Percentiles rank a stretch among this genome's conserved stretches.
phyloP scores from a whole-genome alignment of 176 grass and related monocot genomes.

The Oryza rufipogon region DNA sequence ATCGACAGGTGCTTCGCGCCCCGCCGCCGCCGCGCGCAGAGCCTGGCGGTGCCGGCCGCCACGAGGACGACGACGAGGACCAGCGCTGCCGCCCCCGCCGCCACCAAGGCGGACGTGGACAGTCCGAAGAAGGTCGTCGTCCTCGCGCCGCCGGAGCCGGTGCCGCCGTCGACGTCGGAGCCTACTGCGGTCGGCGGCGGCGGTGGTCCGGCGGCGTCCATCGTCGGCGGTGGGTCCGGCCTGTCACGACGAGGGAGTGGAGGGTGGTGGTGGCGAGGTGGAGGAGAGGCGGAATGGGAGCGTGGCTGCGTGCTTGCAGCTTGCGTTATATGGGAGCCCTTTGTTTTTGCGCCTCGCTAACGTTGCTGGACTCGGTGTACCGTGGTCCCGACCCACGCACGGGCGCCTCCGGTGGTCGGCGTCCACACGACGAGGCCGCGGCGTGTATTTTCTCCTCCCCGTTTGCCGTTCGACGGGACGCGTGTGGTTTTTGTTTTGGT shows the following conservation, averaged over 20 bases:
- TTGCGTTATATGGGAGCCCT: constrained; percentile 41
- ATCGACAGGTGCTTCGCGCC: constrained; percentile 21
- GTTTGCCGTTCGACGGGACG: constrained; percentile 37
- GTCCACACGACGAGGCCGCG: constrained; percentile 8
- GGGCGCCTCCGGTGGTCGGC: background rate
- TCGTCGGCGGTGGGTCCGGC: constrained; percentile 5
- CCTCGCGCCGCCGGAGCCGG: background rate
- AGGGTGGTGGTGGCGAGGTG: background rate
- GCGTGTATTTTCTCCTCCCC: background rate
- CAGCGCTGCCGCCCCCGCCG: constrained; percentile 4
- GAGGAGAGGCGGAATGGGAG: background rate
- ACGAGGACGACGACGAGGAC: constrained; percentile 49
- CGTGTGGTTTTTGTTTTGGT: constrained; percentile 45
- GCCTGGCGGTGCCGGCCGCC: constrained; percentile 11
- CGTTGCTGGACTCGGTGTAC: constrained; percentile 42
- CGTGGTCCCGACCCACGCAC: constrained; percentile 15
- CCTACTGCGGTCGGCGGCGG: constrained; percentile 12
- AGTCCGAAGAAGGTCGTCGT: constrained; percentile 34
- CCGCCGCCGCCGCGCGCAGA: constrained; percentile 36
- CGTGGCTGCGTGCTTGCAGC: constrained; percentile 29
- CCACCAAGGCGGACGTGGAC: constrained; percentile 16
- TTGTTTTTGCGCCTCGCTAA: background rate
- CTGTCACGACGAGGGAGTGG: background rate
- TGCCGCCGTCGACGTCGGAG: background rate
- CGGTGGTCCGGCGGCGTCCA: constrained; percentile 53